phyloP scores from a whole-genome alignment of 805 yeast species.

The Kregervanrija pseudodelftensis region DNA sequence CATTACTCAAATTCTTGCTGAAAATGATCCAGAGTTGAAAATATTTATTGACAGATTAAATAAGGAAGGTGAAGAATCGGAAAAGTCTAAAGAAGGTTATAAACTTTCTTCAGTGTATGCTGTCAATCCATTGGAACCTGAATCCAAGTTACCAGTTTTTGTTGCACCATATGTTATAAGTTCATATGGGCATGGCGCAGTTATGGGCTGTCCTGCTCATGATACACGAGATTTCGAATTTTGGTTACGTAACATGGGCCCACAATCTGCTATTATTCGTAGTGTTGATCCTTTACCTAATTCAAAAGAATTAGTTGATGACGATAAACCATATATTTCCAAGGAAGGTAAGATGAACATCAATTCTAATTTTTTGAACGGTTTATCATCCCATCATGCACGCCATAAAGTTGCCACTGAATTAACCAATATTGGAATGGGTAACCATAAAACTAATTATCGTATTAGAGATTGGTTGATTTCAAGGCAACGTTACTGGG shows the following conservation, averaged over 20 bases:
- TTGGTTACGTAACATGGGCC: conserved; percentile 61
- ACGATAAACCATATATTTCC: conserved; percentile 28
- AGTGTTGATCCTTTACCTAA: conserved; percentile 38
- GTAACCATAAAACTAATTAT: conserved; percentile 44
- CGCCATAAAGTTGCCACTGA: conserved; percentile 35
- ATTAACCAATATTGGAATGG: conserved; percentile 34
- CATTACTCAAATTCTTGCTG: conserved; percentile 35
- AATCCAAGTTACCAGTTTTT: conserved; percentile 57
- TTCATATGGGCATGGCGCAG: conserved; percentile 85
- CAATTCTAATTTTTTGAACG: conserved; percentile 43
- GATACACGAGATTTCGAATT: conserved; percentile 79
- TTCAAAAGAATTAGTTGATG: conserved; percentile 2
- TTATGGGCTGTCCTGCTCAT: conserved; percentile 97
- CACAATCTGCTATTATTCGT: conserved; percentile 28
- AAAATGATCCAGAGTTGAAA: conserved; percentile 33
- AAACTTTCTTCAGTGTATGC: conserved; percentile 37
- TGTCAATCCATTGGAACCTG: conserved; percentile 51
- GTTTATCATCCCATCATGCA: conserved; percentile 46
- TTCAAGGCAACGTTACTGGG: conserved; percentile 95
- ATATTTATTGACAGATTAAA: conserved; percentile 38
- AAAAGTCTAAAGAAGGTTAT: conserved; percentile 52
- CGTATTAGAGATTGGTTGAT: conserved; percentile 90
- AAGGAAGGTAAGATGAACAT: conserved; percentile 42
- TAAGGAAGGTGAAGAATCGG: conserved; percentile 31
- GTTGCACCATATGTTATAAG: conserved; percentile 88